Base-by-base conservation (phyloP, 768 basidiomycete species). In the Trametes elegans region DNA sequence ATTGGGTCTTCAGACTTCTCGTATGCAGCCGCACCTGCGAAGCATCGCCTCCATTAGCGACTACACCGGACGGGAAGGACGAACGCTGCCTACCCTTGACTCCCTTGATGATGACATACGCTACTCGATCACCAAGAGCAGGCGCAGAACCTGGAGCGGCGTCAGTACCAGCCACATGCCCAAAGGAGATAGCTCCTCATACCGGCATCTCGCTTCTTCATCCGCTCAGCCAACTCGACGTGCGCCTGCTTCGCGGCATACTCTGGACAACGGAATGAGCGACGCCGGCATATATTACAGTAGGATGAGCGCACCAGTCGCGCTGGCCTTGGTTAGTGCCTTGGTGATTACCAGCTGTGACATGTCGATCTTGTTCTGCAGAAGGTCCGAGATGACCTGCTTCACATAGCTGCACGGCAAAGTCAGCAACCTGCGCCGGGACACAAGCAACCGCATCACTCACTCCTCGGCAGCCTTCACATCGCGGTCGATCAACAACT, bases 331-430 rank as follows among this genome's bases (percentile, higher is more conserved):
- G 0, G 96, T 78, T 16, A 98, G 78, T 0, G 96, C 97, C 66
- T 99, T 99, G 13, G 97, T 98, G 64, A 99, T 99, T 67, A 99
- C 97, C 19, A 99, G 80, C 67, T 98, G 97, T 7, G 96, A 98
- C 92, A 99, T 96, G 69, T 99, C 97, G 43, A 99, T 77, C 72
- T 89, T 96, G 72, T 98, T 98, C 68, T 97, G 96, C 26, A 99
- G 74, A 2, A 99, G 78, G 64, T 98, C 95, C 0, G 95, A 83
- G 58, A 98, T 98, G 38, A 84, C 87, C 60, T 89, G 90, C 70
- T 99, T 98, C 53, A 88, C 86, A 66, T 98, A 98, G 24, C 94
- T 96, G 53, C n/a, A 4, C 18, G 1, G 3, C 35, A 49, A 23
- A 24, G 27, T 42, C 46, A 32, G 58, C 18, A 59, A 36, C n/a